These are phyloP conservation scores for Starmerella sp. DNA, from an alignment of 805 yeast species.

Conservation along the genomic window DNA sequence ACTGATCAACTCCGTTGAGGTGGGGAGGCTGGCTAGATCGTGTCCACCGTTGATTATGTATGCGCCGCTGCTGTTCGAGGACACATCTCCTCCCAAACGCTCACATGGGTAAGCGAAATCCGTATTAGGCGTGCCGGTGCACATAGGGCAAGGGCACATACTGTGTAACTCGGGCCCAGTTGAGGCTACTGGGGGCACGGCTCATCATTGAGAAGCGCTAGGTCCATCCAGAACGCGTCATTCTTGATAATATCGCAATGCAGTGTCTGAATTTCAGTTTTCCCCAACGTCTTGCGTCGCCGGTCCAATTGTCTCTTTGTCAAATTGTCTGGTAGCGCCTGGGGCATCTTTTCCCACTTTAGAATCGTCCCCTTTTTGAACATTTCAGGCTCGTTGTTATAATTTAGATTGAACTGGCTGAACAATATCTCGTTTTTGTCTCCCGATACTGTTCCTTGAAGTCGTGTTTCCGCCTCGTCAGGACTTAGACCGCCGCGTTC, in stretches of 20 bases:
- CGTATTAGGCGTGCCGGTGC: not conserved
- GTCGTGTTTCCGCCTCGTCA: slow-evolving; percentile 64
- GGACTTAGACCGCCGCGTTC: slow-evolving; percentile 56
- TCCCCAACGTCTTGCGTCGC: slow-evolving; percentile 37
- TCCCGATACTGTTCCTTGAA: slow-evolving; percentile 62
- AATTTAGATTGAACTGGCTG: slow-evolving; percentile 67
- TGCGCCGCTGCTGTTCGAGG: not conserved
- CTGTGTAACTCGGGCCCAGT: too few relatives aligned
- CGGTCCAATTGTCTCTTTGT: slow-evolving; percentile 42
- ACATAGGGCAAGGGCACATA: not conserved
- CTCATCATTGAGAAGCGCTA: slow-evolving; percentile 8
- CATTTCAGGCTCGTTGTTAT: slow-evolving; percentile 81
- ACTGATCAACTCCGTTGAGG: not conserved
- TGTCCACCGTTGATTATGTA: not conserved
- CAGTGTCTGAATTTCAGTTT: slow-evolving; percentile 35
- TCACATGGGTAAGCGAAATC: too few relatives aligned
- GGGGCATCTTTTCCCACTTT: slow-evolving; percentile 38
- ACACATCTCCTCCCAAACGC: not conserved
- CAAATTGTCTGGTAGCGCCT: slow-evolving; percentile 11
- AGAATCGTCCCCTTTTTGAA: slow-evolving; percentile 72
- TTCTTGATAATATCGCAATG: slow-evolving; percentile 52
- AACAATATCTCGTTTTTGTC: slow-evolving; percentile 87
- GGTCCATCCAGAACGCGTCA: slow-evolving; percentile 47
- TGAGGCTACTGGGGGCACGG: not conserved
- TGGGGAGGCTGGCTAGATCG: not conserved